Evolutionary conservation across 805 yeast genomes (phyloP).

Genomic region (Ogataea nitratoaversa): DNA sequence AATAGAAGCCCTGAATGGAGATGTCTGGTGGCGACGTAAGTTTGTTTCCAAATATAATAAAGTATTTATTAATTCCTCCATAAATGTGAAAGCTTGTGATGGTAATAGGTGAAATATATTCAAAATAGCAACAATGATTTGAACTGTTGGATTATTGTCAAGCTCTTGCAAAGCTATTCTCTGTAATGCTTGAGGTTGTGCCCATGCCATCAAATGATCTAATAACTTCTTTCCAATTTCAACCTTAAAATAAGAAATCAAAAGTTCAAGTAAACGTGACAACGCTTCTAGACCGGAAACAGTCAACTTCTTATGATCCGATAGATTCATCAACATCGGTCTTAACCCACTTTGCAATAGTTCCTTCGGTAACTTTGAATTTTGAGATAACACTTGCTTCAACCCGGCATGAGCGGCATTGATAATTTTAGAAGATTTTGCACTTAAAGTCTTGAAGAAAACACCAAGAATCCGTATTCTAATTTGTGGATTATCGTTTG

Average conservation of each 20-base stretch:
- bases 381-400: slow-evolving; percentile 76
- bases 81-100: slow-evolving; percentile 83
- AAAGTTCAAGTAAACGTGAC: slow-evolving; percentile 76
- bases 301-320: slow-evolving; percentile 88
- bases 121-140: slow-evolving; percentile 83
- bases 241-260: slow-evolving; percentile 91
- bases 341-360: slow-evolving; percentile 90
- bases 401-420: slow-evolving; percentile 92
- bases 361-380: slow-evolving; percentile 88
- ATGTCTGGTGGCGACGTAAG: slow-evolving; percentile 74
- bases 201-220: slow-evolving; percentile 95
- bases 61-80: slow-evolving; percentile 79
- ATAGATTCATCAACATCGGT: slow-evolving; percentile 91
- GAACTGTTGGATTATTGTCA: slow-evolving; percentile 74
- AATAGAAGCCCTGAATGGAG: slow-evolving; percentile 90
- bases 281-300: slow-evolving; percentile 89
- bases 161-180: slow-evolving; percentile 77
- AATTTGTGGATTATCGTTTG: slow-evolving; percentile 58
- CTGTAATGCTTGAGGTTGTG: slow-evolving; percentile 74
- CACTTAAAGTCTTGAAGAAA: slow-evolving; percentile 87
- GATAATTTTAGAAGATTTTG: slow-evolving; percentile 79
- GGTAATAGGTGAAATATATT: slow-evolving; percentile 91
- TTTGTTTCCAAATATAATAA: slow-evolving; percentile 76
- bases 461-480: slow-evolving; percentile 86
- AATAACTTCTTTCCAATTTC: slow-evolving; percentile 91